Evolutionary conservation across 2,329 filamentous ascomycete genomes (phyloP), one percentile per base, ranked within the genome.

Genomic region (Fusarium heterosporum): DNA sequence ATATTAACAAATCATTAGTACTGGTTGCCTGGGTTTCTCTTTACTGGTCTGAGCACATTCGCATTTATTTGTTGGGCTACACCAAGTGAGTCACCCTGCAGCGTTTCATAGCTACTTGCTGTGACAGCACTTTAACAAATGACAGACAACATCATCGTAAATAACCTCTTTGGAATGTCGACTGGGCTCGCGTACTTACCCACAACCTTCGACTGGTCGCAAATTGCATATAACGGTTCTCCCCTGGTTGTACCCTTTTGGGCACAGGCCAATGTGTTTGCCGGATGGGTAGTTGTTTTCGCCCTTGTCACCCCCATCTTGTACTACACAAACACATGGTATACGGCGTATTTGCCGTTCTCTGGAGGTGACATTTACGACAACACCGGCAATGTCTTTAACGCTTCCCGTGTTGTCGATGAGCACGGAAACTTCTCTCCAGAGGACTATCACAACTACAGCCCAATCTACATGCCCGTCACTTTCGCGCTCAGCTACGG

Each of bases 311-410:
- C 47, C 1, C 53, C 53, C 2, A 53, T 56, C 6, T 9, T 56
- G 3, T 53, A 56, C 4, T 56, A 56, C 11, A 56, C 17, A 6
- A 56, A 56, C 17, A 56, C 47, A 3, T 56, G 53, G 53, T 56
- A 56, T 3, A 42, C 47, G 0, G 47, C 53, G 0, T 30, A 56
- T 2, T 17, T 56, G 0, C 53, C 53, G 0, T 55, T 55, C 1
- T 55, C 53, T 0, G 53, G 53, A 0, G 47, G 53, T 2, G 53
- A 55, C 1, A 55, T 53, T 6, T 55, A 55, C 2, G 53, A 55
- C 0, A 55, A 55, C 9, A 55, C 53, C 0, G 53, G 38, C 0
- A 53, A 11, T 2, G 14, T 53, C 2, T 55, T 55, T 3, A 55
- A 55, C 1, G 47, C n/a, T 0, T 55, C 53, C 1, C 46, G 46